Percentiles rank a stretch among this genome's conserved stretches.
Evolutionary conservation across 768 basidiomycete genomes (phyloP).

Genomic region (Lyophyllum semitale): DNA sequence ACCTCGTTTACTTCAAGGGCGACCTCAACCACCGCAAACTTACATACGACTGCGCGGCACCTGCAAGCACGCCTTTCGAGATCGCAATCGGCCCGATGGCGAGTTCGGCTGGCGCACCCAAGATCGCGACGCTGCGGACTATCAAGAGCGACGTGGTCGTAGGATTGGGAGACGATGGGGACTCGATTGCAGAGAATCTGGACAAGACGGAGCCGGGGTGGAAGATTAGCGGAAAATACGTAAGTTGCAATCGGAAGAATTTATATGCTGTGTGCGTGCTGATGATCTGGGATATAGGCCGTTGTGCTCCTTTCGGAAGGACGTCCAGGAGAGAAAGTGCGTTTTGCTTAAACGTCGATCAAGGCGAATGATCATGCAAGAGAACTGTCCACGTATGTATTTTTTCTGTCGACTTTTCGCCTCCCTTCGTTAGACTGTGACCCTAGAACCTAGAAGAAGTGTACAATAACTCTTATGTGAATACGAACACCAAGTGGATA

Average conservation of each 20-base stretch:
- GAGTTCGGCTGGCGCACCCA: constrained; percentile 83
- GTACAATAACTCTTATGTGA: background rate
- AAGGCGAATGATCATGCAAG: background rate
- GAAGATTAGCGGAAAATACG: constrained; percentile 98
- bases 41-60: constrained; percentile 85
- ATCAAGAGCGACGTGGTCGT: constrained; percentile 97
- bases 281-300: constrained; percentile 48
- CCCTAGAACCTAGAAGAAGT: background rate
- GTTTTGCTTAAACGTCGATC: constrained; percentile 51
- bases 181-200: constrained; percentile 73
- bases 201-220: constrained; percentile 88
- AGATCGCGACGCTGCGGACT: constrained; percentile 83
- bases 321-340: constrained; percentile 85
- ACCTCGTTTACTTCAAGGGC: constrained; percentile 94
- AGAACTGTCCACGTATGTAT: background rate
- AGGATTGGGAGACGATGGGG: constrained; percentile 70
- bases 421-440: background rate
- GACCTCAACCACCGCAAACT: constrained; percentile 92
- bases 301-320: constrained; percentile 87
- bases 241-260: constrained; percentile 41
- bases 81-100: constrained; percentile 93
- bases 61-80: constrained; percentile 85
- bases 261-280: constrained; percentile 1
- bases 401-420: background rate
- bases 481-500: background rate